A percentile compares a stretch with the other conserved stretches of the same genome.
These are phyloP conservation scores for Staphylotrichum longicolle DNA, from an alignment of 495 filamentous ascomycete species.

Conservation along the genomic window DNA sequence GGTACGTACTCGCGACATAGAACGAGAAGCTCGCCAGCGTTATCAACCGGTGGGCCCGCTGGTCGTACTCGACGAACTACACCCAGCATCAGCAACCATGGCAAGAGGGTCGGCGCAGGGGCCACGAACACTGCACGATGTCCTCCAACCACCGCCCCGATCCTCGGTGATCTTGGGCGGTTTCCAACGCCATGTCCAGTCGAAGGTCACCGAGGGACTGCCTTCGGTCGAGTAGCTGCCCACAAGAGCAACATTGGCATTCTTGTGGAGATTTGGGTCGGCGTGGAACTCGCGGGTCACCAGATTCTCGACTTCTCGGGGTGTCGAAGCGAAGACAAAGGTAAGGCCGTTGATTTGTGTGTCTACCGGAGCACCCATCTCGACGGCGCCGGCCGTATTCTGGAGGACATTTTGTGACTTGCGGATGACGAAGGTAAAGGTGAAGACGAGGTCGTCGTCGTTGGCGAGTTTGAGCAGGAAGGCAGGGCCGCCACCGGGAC, in stretches of 20 bases:
- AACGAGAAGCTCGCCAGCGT: constrained; percentile 91
- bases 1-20: constrained; percentile 78
- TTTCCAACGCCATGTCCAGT: constrained; percentile 96
- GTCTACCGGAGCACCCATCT: constrained; percentile 57
- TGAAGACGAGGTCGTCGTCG: constrained; percentile 88
- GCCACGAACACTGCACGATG: constrained; percentile 73
- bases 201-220: constrained; percentile 78
- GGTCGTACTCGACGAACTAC: constrained; percentile 93
- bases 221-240: constrained; percentile 84
- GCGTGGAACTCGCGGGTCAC: constrained; percentile 94
- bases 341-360: constrained; percentile 86
- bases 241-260: constrained; percentile 88
- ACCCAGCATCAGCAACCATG: constrained; percentile 26
- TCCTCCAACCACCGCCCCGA: constrained; percentile 88
- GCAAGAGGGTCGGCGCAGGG: not conserved
- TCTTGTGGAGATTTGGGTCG: constrained; percentile 96
- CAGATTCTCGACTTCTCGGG: constrained; percentile 85
- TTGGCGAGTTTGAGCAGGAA: constrained; percentile 85
- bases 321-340: constrained; percentile 81
- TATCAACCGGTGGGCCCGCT: constrained; percentile 81
- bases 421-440: constrained; percentile 85
- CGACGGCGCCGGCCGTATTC: constrained; percentile 11
- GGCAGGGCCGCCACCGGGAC: constrained; percentile 55
- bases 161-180: constrained; percentile 83
- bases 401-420: constrained; percentile 54